A percentile compares a stretch with the other conserved stretches of the same genome.
phyloP scores from a whole-genome alignment of 1,284 basidiomycete species.

The Abortiporus biennis region DNA sequence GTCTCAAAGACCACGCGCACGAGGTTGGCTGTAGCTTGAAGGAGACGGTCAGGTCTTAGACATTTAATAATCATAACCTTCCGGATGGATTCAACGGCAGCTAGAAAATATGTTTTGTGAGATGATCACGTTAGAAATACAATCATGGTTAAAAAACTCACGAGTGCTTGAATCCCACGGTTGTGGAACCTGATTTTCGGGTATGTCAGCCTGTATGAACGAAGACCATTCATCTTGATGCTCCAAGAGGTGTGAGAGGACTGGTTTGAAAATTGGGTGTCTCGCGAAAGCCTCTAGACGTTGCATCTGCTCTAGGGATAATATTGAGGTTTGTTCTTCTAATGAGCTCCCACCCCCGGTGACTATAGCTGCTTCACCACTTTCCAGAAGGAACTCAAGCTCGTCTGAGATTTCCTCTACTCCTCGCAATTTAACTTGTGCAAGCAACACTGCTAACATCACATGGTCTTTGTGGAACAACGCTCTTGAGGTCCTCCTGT shows the following conservation, averaged over 20 bases:
- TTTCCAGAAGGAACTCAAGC: slow-evolving; percentile 87
- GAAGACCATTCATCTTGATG: slow-evolving; percentile 69
- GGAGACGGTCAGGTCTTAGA: slow-evolving; percentile 82
- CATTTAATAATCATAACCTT: slow-evolving; percentile 82
- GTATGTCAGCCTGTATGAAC: slow-evolving; percentile 67
- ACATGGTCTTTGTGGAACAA: slow-evolving; percentile 90
- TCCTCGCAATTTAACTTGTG: slow-evolving; percentile 84
- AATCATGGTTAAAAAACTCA: slow-evolving; percentile 43
- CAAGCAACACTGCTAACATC: slow-evolving; percentile 86
- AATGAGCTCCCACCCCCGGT: slow-evolving; percentile 29
- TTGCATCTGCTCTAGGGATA: slow-evolving; percentile 60
- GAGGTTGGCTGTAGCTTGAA: slow-evolving; percentile 77
- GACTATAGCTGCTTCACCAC: slow-evolving; percentile 62
- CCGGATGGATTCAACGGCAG: slow-evolving; percentile 68
- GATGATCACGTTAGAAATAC: not conserved
- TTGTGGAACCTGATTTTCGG: slow-evolving; percentile 70
- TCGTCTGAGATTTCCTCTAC: slow-evolving; percentile 79
- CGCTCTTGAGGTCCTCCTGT: slow-evolving; percentile 86
- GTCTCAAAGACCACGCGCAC: slow-evolving; percentile 70
- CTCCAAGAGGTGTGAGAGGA: slow-evolving; percentile 62
- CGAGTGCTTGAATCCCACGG: slow-evolving; percentile 74
- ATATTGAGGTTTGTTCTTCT: slow-evolving; percentile 39
- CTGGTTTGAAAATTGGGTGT: slow-evolving; percentile 71
- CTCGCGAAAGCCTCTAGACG: slow-evolving; percentile 67
- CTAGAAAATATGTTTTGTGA: slow-evolving; percentile 32